A percentile compares a stretch with the other conserved stretches of the same genome.
These are phyloP conservation scores for Alternaria viburni DNA, from an alignment of 2,329 filamentous ascomycete species.

Conservation along the genomic window DNA sequence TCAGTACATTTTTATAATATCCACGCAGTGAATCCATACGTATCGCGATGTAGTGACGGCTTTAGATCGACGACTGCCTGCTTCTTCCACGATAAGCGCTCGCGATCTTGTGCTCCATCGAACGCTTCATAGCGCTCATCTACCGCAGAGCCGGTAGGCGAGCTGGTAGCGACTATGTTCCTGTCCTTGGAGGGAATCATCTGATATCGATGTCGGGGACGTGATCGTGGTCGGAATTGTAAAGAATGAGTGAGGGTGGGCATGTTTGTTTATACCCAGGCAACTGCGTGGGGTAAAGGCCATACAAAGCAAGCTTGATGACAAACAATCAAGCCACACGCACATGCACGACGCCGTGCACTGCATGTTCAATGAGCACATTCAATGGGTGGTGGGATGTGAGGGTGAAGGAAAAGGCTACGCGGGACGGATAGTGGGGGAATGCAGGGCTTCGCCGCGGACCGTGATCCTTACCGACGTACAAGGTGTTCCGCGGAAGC, in stretches of 20 bases:
- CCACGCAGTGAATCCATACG: slow-evolving; percentile 7
- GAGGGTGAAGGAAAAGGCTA: background rate
- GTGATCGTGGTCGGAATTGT: background rate
- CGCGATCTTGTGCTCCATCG: background rate
- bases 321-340: background rate
- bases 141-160: background rate
- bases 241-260: background rate
- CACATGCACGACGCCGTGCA: background rate
- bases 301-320: background rate
- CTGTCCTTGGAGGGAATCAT: slow-evolving; percentile 25
- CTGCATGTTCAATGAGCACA: background rate
- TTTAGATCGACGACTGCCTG: slow-evolving; percentile 18
- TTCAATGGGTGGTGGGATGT: background rate
- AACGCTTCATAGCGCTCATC: background rate
- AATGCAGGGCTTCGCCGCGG: background rate
- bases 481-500: background rate
- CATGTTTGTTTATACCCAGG: background rate
- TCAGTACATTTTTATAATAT: background rate
- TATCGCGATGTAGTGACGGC: slow-evolving; percentile 15
- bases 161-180: background rate
- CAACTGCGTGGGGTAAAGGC: background rate
- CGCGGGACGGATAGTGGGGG: background rate
- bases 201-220: slow-evolving; percentile 19
- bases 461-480: background rate
- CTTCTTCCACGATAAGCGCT: slow-evolving; percentile 15